These are phyloP conservation scores for Penicillium italicum DNA, from an alignment of 2,329 filamentous ascomycete species.

Conservation along the genomic window DNA sequence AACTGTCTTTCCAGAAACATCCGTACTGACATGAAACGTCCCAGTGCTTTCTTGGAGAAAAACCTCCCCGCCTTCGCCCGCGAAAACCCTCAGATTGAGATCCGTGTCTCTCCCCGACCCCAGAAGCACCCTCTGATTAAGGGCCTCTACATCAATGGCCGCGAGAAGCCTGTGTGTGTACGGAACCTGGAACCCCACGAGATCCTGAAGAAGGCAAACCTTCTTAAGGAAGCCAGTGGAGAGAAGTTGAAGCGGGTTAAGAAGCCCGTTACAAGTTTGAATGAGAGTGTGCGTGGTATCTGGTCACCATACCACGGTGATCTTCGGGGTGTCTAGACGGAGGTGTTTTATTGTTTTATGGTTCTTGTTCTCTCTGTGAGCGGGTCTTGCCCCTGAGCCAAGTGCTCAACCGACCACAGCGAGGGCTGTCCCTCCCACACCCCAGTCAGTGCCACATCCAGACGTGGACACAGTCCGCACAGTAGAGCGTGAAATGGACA, in stretches of 20 bases:
- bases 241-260: slow-evolving; percentile 51
- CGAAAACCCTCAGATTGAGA: slow-evolving; percentile 82
- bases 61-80: slow-evolving; percentile 73
- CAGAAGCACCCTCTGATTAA: slow-evolving; percentile 82
- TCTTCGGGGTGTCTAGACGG: slow-evolving; percentile 47
- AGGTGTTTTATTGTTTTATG: slow-evolving; percentile 10
- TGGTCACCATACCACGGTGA: slow-evolving; percentile 63
- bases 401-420: slow-evolving; percentile 12
- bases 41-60: slow-evolving; percentile 75
- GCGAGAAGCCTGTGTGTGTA: slow-evolving; percentile 80
- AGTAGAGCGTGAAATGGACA: no score
- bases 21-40: not conserved
- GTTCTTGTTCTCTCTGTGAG: slow-evolving; percentile 10
- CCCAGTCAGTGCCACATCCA: slow-evolving; percentile 13
- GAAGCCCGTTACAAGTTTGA: slow-evolving; percentile 59
- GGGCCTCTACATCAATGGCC: slow-evolving; percentile 89
- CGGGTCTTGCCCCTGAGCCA: slow-evolving; percentile 19
- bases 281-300: slow-evolving; percentile 62
- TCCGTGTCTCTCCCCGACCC: slow-evolving; percentile 86
- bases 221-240: slow-evolving; percentile 47
- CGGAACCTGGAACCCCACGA: slow-evolving; percentile 77
- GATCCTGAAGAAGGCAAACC: slow-evolving; percentile 70
- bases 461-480: slow-evolving; percentile 54
- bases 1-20: not conserved
- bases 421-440: slow-evolving; percentile 10